These are phyloP conservation scores for Usnea hakonensis DNA, from an alignment of 495 filamentous ascomycete genomes.

Conservation along the genomic window DNA sequence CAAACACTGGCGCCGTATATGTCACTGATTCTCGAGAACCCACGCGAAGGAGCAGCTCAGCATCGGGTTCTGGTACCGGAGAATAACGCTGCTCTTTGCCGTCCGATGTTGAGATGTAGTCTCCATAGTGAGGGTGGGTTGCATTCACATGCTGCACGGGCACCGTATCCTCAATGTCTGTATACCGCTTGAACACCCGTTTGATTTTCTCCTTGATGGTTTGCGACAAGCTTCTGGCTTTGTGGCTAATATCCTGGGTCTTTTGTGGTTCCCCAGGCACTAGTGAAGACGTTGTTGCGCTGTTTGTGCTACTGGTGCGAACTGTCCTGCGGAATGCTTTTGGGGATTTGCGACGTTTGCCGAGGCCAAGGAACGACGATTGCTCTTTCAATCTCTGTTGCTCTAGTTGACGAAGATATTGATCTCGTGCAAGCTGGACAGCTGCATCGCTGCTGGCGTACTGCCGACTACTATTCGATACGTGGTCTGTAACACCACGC, in stretches of 20 bases:
- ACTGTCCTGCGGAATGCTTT: conserved; percentile 55
- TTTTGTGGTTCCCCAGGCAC: conserved; percentile 19
- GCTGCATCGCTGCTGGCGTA: conserved; percentile 40
- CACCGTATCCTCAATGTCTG: conserved; percentile 32
- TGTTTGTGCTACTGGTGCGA: conserved; percentile 41
- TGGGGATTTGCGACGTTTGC: conserved; percentile 38
- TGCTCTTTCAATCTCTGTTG: conserved; percentile 33
- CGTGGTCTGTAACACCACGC: conserved; percentile 30
- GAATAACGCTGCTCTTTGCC: conserved; percentile 21
- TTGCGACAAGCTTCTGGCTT: conserved; percentile 52
- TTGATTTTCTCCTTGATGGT: conserved; percentile 56
- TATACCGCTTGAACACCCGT: conserved; percentile 48
- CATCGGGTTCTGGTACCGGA: conserved; percentile 24
- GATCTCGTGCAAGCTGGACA: conserved; percentile 40
- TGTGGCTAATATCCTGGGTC: conserved; percentile 37
- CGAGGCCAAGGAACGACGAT: conserved; percentile 42
- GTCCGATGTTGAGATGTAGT: conserved; percentile 24
- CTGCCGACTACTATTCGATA: conserved; percentile 25
- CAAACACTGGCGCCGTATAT: conserved; percentile 31
- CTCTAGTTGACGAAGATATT: conserved; percentile 37
- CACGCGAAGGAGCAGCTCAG: conserved; percentile 35
- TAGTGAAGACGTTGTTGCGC: conserved; percentile 24
- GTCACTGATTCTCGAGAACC: conserved; percentile 35
- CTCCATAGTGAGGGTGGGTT: conserved; percentile 37
- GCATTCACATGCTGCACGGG: conserved; percentile 47